Percentiles rank a stretch among this genome's conserved stretches.
Evolutionary conservation across 805 yeast species (phyloP).

Genomic region (Nakazawaea peltata): DNA sequence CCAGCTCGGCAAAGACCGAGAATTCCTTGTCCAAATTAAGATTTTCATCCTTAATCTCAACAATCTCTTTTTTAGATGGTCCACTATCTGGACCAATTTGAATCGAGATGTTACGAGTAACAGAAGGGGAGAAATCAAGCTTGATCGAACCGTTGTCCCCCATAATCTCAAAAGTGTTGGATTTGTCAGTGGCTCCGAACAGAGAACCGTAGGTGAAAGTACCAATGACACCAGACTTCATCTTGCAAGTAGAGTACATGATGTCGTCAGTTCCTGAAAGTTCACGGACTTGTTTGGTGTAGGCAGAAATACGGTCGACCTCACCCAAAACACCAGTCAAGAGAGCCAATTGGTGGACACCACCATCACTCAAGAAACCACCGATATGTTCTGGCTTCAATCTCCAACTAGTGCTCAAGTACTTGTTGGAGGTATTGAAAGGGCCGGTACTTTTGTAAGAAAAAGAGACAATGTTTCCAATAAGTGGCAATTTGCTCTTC

Average conservation of each 20-base stretch:
- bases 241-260: conserved; percentile 59
- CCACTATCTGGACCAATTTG: conserved; percentile 44
- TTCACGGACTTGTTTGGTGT: conserved; percentile 68
- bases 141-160: conserved; percentile 74
- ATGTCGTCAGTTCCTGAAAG: conserved; percentile 80
- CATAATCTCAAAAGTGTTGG: conserved; percentile 57
- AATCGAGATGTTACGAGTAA: conserved; percentile 28
- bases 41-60: conserved; percentile 35
- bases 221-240: conserved; percentile 61
- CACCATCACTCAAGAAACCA: conserved; percentile 90
- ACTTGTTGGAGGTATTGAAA: conserved; percentile 52
- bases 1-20: conserved; percentile 33
- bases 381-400: conserved; percentile 87
- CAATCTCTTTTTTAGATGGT: conserved; percentile 23
- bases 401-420: conserved; percentile 77
- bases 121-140: conserved; percentile 55
- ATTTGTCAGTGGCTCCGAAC: conserved; percentile 73
- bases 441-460: conserved; percentile 72
- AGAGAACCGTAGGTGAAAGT: conserved; percentile 84
- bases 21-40: conserved; percentile 36
- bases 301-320: conserved; percentile 63
- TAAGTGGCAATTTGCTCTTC: conserved; percentile 51
- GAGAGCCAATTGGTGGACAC: conserved; percentile 90
- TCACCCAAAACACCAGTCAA: conserved; percentile 77
- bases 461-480: conserved; percentile 68